A percentile compares a stretch with the other conserved stretches of the same genome.
Conservation (phyloP, 331 rosid species). For the Saraca asoca region DNA sequence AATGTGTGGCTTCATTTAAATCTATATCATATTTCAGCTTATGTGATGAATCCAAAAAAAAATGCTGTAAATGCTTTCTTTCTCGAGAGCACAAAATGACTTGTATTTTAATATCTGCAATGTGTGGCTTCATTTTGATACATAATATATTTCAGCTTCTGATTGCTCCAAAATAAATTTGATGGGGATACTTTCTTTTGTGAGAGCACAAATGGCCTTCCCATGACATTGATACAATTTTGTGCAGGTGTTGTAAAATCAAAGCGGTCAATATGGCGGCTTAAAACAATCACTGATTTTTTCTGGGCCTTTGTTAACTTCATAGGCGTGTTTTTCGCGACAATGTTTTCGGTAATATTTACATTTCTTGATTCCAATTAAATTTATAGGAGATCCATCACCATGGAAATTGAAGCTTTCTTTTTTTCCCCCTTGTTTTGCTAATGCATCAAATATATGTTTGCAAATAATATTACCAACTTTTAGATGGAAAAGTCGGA, state of each 20-base stretch:
- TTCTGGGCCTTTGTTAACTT: constrained; percentile 82
- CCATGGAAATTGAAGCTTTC: too few species aligned
- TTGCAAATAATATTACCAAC: constrained; percentile 19
- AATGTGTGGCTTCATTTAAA: not conserved
- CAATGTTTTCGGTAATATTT: constrained; percentile 81
- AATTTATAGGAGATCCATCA: too few species aligned
- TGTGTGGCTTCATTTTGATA: not conserved
- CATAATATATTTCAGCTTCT: not conserved
- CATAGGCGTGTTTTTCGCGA: constrained; percentile 76
- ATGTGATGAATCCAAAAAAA: too few species aligned
- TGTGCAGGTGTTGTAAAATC: constrained; percentile 77
- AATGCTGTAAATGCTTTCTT: too few species aligned
- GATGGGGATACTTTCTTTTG: constrained; percentile 1
- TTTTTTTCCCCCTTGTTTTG: too few species aligned
- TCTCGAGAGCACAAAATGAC: too few species aligned
- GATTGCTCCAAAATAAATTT: constrained; percentile 11
- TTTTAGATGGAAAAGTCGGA: constrained; percentile 88
- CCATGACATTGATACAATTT: constrained; percentile 23
- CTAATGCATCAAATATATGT: not conserved
- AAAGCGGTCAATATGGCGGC: constrained; percentile 78
- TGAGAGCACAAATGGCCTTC: constrained; percentile 1
- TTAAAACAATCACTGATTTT: constrained; percentile 73
- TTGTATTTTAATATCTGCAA: too few species aligned
- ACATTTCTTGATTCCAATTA: too few species aligned
- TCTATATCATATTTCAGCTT: not conserved